A percentile compares a stretch with the other conserved stretches of the same genome.
These are phyloP conservation scores for Leptographium lundbergii DNA, from an alignment of 2,329 filamentous ascomycete species.

Conservation along the genomic window DNA sequence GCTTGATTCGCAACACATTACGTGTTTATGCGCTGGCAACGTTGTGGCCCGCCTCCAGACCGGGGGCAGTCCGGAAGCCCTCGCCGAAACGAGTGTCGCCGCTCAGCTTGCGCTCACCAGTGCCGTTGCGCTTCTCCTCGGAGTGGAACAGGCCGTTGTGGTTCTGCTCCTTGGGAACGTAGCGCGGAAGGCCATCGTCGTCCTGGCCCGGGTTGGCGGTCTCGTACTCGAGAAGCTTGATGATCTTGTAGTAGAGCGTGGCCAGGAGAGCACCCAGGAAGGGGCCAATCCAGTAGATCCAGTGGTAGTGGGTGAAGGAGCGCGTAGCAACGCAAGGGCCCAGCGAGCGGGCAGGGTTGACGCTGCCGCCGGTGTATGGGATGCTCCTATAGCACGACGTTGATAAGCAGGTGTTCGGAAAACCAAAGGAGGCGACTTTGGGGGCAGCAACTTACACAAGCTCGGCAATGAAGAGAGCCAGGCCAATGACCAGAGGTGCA, in stretches of 20 bases:
- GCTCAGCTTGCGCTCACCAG: conserved; percentile 6
- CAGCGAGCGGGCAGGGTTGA: conserved; percentile 39
- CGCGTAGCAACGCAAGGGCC: conserved; percentile 31
- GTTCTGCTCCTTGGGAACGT: conserved; percentile 1
- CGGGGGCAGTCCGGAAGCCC: conserved; percentile 2
- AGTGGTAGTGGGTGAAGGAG: conserved; percentile 31
- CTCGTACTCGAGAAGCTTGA: conserved; percentile 39
- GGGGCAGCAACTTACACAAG: conserved; percentile 18
- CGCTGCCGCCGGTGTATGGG: conserved; percentile 33
- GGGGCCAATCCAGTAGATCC: conserved; percentile 45
- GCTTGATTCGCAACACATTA: neutral
- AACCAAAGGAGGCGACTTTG: neutral
- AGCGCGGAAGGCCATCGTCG: conserved; percentile 4
- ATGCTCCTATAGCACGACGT: conserved; percentile 17
- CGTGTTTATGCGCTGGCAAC: neutral
- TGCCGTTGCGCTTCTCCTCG: neutral
- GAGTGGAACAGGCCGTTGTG: conserved; percentile 1
- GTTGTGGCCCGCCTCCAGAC: conserved; percentile 2
- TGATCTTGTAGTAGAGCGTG: conserved; percentile 33
- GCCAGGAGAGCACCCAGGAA: conserved; percentile 35
- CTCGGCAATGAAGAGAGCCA: conserved; percentile 52
- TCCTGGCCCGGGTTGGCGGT: conserved; percentile 38
- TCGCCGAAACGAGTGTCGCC: conserved; percentile 9
- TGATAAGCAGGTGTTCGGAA: neutral
- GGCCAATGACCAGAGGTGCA: conserved; percentile 59